These are phyloP conservation scores for Eucalyptus grandis DNA, from an alignment of 345 rosid genomes.

Conservation along the genomic window DNA sequence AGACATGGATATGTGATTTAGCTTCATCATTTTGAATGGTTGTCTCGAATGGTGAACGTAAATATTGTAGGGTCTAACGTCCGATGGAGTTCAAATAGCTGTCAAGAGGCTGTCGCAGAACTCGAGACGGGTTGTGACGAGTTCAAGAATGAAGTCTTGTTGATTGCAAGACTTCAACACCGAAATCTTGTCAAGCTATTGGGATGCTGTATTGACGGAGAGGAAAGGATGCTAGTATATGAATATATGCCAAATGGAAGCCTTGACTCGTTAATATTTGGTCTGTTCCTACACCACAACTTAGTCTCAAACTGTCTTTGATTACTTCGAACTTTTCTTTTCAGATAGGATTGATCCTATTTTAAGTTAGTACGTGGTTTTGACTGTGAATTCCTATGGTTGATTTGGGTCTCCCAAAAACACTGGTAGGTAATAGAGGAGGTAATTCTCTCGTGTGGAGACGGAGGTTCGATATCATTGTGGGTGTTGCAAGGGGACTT, in stretches of 20 bases:
- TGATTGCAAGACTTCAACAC: conserved; percentile 18
- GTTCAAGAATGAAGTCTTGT: conserved; percentile 14
- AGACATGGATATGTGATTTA: neutral
- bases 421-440: neutral
- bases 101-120: conserved; percentile 11
- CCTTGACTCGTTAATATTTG: conserved; percentile 6
- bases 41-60: neutral
- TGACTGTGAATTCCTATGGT: neutral
- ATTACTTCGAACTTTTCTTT: neutral
- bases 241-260: conserved; percentile 16
- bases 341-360: neutral
- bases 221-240: conserved; percentile 7
- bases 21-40: neutral
- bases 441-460: neutral
- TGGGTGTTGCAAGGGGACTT: conserved; percentile 21
- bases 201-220: conserved; percentile 7
- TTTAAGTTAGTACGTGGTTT: neutral
- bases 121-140: conserved; percentile 11
- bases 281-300: neutral
- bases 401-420: neutral
- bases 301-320: neutral
- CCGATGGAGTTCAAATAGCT: conserved; percentile 4
- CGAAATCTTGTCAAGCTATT: conserved; percentile 13
- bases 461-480: conserved; percentile 1
- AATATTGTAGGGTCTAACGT: conserved; percentile 1